Evolutionary conservation across 352 stramenopile species (phyloP).

Genomic region (Phytophthora vignae): DNA sequence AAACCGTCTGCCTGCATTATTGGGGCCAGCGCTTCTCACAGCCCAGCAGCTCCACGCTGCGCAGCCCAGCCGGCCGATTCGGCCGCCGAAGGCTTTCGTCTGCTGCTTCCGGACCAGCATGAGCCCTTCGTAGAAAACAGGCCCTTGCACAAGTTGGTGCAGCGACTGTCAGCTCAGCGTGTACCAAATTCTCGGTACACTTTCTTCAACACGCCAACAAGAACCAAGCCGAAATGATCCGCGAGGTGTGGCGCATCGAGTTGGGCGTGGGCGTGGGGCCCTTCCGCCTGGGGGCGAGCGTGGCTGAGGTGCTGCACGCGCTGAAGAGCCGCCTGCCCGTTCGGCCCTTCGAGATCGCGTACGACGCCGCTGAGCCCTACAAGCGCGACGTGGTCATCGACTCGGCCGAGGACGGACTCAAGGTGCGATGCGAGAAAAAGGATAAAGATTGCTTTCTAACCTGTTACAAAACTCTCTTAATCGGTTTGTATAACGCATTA

Average conservation of each 20-base stretch:
- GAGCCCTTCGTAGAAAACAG: neutral
- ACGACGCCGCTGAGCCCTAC: constrained; percentile 74
- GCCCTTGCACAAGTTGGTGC: neutral
- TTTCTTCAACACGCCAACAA: constrained; percentile 22
- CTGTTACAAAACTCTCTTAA: no score
- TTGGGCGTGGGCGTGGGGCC: constrained; percentile 79
- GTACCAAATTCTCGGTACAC: constrained; percentile 20
- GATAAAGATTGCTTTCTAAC: no score
- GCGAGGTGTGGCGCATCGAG: constrained; percentile 87
- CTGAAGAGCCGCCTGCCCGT: constrained; percentile 83
- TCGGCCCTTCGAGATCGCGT: constrained; percentile 80
- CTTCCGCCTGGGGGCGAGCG: constrained; percentile 77
- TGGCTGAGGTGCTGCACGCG: constrained; percentile 77
- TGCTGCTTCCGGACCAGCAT: neutral
- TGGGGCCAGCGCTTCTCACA: neutral
- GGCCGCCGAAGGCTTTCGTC: no score
- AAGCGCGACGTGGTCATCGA: constrained; percentile 66
- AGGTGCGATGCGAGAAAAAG: constrained; percentile 9
- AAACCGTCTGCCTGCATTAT: neutral
- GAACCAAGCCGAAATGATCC: no score
- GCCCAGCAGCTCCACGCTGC: neutral
- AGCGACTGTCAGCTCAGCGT: neutral
- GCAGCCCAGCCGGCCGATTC: neutral
- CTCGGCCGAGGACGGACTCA: constrained; percentile 78
- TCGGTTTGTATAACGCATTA: no score